phyloP scores from a whole-genome alignment of 352 stramenopile genomes.

The Phytophthora sp. region DNA sequence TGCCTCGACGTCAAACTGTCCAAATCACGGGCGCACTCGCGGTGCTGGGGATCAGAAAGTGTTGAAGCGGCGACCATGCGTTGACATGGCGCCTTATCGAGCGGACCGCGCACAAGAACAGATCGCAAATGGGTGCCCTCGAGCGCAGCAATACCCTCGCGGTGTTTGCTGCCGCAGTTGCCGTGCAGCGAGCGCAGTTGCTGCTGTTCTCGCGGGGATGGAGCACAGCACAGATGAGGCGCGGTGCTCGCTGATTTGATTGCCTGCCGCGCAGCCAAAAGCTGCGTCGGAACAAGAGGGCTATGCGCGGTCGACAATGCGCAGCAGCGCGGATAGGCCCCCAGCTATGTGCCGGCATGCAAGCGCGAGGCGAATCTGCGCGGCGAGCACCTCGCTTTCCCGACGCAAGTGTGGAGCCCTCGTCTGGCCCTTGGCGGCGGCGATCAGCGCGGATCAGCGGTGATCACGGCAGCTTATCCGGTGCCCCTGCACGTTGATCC shows the following conservation, averaged over 20 bases:
- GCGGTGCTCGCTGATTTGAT: slow-evolving; percentile 10
- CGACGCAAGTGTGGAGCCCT: background rate
- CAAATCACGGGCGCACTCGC: slow-evolving; percentile 1
- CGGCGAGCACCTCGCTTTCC: background rate
- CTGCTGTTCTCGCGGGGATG: slow-evolving; percentile 23
- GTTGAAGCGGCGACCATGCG: slow-evolving; percentile 19
- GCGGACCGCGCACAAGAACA: too few relatives aligned
- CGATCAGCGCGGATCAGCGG: too few relatives aligned
- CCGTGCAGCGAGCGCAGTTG: slow-evolving; percentile 18
- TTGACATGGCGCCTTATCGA: slow-evolving; percentile 9
- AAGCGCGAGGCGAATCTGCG: too few relatives aligned
- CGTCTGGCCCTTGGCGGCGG: too few relatives aligned
- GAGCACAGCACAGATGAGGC: slow-evolving; percentile 22
- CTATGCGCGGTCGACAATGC: slow-evolving; percentile 7
- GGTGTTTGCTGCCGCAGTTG: background rate
- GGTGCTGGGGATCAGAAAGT: background rate
- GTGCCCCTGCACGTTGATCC: slow-evolving; percentile 3
- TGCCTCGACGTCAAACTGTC: slow-evolving; percentile 5
- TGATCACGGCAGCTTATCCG: background rate
- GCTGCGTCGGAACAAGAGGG: slow-evolving; percentile 25
- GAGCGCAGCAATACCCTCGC: background rate
- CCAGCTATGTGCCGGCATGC: slow-evolving; percentile 9
- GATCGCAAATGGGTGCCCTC: too few relatives aligned
- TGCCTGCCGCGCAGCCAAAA: slow-evolving; percentile 9
- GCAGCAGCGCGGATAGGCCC: background rate